Evolutionary conservation across 306 rosid species (phyloP).

Genomic region (Cucumis cinereus): DNA sequence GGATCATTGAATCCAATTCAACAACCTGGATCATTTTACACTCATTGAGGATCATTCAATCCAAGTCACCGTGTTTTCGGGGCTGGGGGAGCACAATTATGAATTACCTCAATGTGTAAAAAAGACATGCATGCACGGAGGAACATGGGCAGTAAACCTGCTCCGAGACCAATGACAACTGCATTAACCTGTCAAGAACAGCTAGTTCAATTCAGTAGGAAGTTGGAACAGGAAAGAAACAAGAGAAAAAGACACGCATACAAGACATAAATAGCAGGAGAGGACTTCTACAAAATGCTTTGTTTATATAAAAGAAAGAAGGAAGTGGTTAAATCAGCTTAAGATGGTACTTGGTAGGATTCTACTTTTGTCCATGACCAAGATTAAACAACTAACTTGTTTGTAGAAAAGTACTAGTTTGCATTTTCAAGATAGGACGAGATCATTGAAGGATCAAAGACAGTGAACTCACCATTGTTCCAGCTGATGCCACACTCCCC

Average conservation of each 20-base stretch:
- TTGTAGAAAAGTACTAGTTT: too few relatives aligned
- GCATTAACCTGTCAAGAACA: conserved; percentile 59
- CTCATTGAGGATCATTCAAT: neutral
- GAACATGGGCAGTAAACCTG: conserved; percentile 94
- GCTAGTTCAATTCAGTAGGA: conserved; percentile 13
- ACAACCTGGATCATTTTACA: conserved; percentile 41
- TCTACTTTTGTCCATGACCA: neutral
- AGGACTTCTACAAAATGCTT: neutral
- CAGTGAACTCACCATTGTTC: conserved; percentile 41
- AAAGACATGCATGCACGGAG: conserved; percentile 64
- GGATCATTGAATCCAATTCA: conserved; percentile 66
- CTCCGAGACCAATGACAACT: conserved; percentile 84
- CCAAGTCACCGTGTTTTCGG: neutral
- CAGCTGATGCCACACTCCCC: conserved; percentile 47
- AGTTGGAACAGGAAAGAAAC: neutral
- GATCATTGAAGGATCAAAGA: neutral
- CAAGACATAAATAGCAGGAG: neutral
- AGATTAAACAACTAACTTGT: neutral
- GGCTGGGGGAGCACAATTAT: neutral
- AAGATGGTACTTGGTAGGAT: neutral
- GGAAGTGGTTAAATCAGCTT: neutral
- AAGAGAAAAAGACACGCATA: neutral
- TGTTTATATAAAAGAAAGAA: neutral
- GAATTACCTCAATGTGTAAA: conserved; percentile 65
- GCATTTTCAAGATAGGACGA: neutral